Evolutionary conservation across 2,329 filamentous ascomycete genomes (phyloP), one percentile per base, ranked within the genome.

Genomic region (Dactylella cylindrospora): DNA sequence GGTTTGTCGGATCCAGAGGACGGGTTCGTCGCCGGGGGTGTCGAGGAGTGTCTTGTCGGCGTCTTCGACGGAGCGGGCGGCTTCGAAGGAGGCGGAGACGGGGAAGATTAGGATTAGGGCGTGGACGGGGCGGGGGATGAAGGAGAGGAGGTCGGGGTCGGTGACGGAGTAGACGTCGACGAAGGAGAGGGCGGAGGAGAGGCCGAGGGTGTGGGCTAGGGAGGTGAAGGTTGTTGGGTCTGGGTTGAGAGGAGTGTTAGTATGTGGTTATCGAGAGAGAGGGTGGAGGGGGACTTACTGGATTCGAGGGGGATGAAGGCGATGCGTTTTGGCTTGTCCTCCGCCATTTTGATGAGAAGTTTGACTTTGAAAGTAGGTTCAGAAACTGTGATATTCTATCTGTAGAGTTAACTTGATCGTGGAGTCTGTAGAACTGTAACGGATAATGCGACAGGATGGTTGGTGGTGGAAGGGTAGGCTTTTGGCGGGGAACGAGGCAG

Each of bases 81-180:
- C 80, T 75, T 95, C 86, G 78, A 95, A 96, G 33, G 81, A 79
- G 41, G 83, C 77, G 49, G 82, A 88, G 65, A 95, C 80, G 67
- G 93, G 91, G 73, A 96, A 95, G 66, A 97, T 90, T 68, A 97
- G 85, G 25, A 97, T 84, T 12, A 97, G 82, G 4, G 91, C 91
- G 66, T 90, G 80, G 1, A 88, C 87, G 2, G 93, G 93, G 1
- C 90, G 87, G 0, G 93, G 90, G 31, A 97, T 83, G 74, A 95
- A 90, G 64, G 83, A 81, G 45, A 97, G 83, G 31, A 96, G 80
- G 46, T 90, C 84, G 0, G 87, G 84, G 46, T 97, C 90, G 66
- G 86, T 85, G 70, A 97, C 84, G 67, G 85, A 90, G 80, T 85
- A 96, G 73, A 97, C 88, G 74, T 97, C 91, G 77, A 94, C 85